Evolutionary conservation across 2,329 filamentous ascomycete genomes (phyloP).

Genomic region (Verticillium albo-atrum): DNA sequence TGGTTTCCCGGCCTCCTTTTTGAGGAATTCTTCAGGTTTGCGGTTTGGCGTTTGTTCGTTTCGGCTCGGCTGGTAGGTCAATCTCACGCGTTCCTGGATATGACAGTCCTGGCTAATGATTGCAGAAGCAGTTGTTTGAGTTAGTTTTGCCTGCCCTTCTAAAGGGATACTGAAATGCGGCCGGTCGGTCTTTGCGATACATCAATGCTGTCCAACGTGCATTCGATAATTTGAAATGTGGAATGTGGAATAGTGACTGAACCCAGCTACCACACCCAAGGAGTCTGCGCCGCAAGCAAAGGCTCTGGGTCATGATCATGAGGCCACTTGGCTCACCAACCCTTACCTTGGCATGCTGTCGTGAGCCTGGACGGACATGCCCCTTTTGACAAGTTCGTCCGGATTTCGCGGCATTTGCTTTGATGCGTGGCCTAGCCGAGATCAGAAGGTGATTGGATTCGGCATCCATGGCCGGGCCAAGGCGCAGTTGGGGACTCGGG

Average conservation of each 20-base stretch:
- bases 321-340: no score
- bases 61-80: neutral
- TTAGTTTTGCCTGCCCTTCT: neutral
- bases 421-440: neutral
- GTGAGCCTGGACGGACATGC: neutral
- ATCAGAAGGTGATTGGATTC: neutral
- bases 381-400: neutral
- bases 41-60: neutral
- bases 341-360: no score
- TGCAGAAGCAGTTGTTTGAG: neutral
- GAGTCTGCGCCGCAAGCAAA: no score
- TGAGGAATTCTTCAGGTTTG: neutral
- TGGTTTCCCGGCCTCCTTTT: neutral
- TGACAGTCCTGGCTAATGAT: neutral
- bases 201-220: neutral
- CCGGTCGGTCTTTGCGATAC: neutral
- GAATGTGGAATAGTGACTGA: no score
- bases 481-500: neutral
- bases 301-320: neutral
- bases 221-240: neutral
- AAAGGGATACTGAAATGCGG: neutral
- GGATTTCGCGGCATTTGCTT: neutral
- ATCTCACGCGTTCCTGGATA: neutral
- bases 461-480: neutral
- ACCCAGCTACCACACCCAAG: no score